phyloP scores from a whole-genome alignment of 2,329 filamentous ascomycete species.

The Dryadomyces sulphureus region DNA sequence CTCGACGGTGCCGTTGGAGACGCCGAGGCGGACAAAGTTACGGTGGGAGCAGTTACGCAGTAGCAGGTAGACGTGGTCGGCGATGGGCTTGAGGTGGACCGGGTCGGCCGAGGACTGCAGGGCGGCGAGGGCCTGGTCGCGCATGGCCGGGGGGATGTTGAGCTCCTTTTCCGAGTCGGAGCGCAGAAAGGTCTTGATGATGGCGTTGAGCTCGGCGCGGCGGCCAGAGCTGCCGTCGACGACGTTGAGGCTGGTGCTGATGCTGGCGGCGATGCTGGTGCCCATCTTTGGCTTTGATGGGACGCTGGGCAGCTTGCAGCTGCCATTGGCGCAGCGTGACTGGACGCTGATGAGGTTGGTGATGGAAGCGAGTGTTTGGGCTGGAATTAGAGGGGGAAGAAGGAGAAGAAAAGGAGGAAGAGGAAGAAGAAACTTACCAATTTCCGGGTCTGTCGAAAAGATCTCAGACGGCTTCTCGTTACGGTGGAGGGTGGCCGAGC shows the following conservation, averaged over 20 bases:
- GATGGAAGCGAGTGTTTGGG: constrained; percentile 20
- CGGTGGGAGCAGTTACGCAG: constrained; percentile 32
- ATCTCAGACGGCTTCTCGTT: constrained; percentile 9
- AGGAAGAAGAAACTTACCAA: constrained; percentile 14
- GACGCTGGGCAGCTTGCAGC: constrained; percentile 4
- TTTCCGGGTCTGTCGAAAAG: constrained; percentile 17
- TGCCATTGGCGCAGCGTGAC: constrained; percentile 13
- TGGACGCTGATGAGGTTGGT: constrained; percentile 18
- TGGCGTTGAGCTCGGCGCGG: constrained; percentile 20
- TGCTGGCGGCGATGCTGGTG: neutral
- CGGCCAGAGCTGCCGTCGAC: constrained; percentile 10
- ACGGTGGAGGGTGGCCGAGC: constrained; percentile 14
- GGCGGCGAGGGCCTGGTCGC: constrained; percentile 21
- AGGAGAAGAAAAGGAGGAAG: neutral
- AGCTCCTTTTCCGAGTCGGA: constrained; percentile 29
- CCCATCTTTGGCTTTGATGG: neutral
- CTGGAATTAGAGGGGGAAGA: constrained; percentile 6
- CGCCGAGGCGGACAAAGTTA: constrained; percentile 36
- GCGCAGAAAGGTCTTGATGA: constrained; percentile 25
- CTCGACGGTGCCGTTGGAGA: constrained; percentile 35
- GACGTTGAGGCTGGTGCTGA: constrained; percentile 4
- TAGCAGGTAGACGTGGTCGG: constrained; percentile 30
- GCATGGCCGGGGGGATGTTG: constrained; percentile 28
- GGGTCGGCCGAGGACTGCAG: constrained; percentile 23
- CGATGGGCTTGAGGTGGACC: constrained; percentile 23